Evolutionary conservation across 1,284 basidiomycete genomes (phyloP).

Genomic region (Puccinia hordei): DNA sequence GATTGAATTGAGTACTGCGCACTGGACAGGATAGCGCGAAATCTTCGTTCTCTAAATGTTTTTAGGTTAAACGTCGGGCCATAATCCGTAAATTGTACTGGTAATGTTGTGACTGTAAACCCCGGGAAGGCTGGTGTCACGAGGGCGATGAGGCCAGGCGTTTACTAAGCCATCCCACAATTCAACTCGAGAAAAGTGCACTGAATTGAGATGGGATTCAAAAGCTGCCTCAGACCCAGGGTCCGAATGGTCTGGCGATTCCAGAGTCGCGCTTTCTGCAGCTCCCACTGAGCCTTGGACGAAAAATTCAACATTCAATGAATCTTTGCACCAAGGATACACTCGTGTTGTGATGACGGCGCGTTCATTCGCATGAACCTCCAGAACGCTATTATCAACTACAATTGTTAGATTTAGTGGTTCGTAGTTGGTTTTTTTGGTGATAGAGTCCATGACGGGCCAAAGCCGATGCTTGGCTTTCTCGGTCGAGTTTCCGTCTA

Average conservation of each 20-base stretch:
- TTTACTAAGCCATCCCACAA: conserved; percentile 43
- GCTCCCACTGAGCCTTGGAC: background rate
- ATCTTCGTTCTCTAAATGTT: background rate
- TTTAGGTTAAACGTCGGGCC: conserved; percentile 23
- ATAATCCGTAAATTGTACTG: conserved; percentile 39
- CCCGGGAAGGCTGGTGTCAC: conserved; percentile 18
- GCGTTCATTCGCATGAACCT: conserved; percentile 58
- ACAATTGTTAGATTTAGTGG: conserved; percentile 55
- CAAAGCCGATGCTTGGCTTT: conserved; percentile 54
- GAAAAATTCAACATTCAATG: conserved; percentile 19
- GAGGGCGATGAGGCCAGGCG: conserved; percentile 33
- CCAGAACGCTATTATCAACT: conserved; percentile 58
- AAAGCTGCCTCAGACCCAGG: background rate
- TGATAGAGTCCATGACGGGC: conserved; percentile 43
- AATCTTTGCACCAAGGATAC: conserved; percentile 53
- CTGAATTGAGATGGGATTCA: background rate
- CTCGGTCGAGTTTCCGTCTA: conserved; percentile 53
- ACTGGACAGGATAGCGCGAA: no score
- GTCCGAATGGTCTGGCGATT: background rate
- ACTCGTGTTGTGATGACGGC: conserved; percentile 56
- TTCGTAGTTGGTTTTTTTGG: conserved; percentile 24
- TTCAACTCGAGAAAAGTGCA: conserved; percentile 32
- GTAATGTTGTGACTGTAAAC: conserved; percentile 33
- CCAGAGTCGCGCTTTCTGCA: background rate
- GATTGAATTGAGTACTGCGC: no score